Evolutionary conservation across 2,329 filamentous ascomycete genomes (phyloP).

Genomic region (Coniochaeta prunicola): DNA sequence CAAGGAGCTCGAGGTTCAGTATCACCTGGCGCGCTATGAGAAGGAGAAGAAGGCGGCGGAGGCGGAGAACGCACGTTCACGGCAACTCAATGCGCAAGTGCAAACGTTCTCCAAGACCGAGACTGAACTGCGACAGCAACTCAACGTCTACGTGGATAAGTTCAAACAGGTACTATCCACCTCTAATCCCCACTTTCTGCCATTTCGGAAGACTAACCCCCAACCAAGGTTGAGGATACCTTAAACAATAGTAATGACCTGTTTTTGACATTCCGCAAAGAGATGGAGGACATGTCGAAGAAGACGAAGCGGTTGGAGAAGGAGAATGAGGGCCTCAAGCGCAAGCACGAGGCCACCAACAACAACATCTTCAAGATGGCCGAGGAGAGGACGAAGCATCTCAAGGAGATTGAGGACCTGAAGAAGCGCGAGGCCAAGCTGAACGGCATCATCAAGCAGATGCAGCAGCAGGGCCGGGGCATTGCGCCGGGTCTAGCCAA

Average conservation of each 20-base stretch:
- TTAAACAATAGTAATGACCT: constrained; percentile 97
- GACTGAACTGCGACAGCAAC: constrained; percentile 83
- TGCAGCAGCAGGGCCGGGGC: constrained; percentile 90
- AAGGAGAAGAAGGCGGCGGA: constrained; percentile 86
- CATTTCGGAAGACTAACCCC: constrained; percentile 11
- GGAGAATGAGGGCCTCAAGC: constrained; percentile 84
- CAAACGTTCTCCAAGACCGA: constrained; percentile 96
- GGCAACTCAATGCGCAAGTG: constrained; percentile 83
- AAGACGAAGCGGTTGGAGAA: constrained; percentile 96
- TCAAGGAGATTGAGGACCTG: constrained; percentile 70
- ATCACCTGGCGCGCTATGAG: constrained; percentile 81
- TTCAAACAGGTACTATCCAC: constrained; percentile 81
- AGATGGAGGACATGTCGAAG: constrained; percentile 99
- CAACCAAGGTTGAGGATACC: constrained; percentile 85
- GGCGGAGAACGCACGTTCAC: constrained; percentile 68
- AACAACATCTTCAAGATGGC: constrained; percentile 97
- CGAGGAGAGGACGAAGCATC: constrained; percentile 73
- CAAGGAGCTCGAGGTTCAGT: constrained; percentile 93
- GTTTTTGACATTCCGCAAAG: constrained; percentile 93
- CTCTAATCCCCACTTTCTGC: constrained; percentile 8
- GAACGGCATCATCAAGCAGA: constrained; percentile 88
- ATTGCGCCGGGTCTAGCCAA: constrained; percentile 52
- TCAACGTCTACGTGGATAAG: constrained; percentile 98
- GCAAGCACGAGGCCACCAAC: constrained; percentile 89
- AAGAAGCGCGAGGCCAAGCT: constrained; percentile 85